These are phyloP conservation scores for Nicotiana undulata DNA, from an alignment of 257 asterid genomes.

Conservation along the genomic window DNA sequence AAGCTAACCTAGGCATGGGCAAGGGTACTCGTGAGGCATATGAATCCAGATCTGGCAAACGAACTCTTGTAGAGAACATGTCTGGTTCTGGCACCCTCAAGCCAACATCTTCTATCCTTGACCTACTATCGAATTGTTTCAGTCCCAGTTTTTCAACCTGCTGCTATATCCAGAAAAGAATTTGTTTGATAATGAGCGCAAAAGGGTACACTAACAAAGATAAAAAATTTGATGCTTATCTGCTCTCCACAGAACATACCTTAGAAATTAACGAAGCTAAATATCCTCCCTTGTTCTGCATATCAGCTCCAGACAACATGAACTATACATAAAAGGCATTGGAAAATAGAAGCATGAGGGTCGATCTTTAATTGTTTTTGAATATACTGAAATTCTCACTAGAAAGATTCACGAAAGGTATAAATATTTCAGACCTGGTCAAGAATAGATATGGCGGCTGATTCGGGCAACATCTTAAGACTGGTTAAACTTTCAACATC, in stretches of 20 bases:
- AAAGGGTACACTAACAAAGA: neutral
- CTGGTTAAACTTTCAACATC: constrained; percentile 46
- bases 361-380: neutral
- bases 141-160: constrained; percentile 34
- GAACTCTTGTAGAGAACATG: constrained; percentile 16
- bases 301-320: constrained; percentile 74
- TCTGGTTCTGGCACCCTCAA: constrained; percentile 7
- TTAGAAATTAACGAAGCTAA: constrained; percentile 63
- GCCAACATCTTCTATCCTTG: constrained; percentile 1
- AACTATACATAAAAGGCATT: constrained; percentile 40
- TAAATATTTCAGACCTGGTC: constrained; percentile 65
- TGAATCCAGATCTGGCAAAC: constrained; percentile 12
- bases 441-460: constrained; percentile 67
- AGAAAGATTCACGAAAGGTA: neutral
- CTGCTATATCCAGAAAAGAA: constrained; percentile 33
- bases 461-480: constrained; percentile 69
- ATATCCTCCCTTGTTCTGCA: constrained; percentile 60
- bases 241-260: constrained; percentile 32
- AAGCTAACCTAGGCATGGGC: constrained; percentile 18
- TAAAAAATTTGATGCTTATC: constrained; percentile 12
- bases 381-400: neutral
- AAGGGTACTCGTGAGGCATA: constrained; percentile 11
- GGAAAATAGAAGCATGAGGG: constrained; percentile 4
- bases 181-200: neutral
- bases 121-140: constrained; percentile 11